Evolutionary conservation across 306 rosid genomes (phyloP).

Genomic region (Vicia sativa): DNA sequence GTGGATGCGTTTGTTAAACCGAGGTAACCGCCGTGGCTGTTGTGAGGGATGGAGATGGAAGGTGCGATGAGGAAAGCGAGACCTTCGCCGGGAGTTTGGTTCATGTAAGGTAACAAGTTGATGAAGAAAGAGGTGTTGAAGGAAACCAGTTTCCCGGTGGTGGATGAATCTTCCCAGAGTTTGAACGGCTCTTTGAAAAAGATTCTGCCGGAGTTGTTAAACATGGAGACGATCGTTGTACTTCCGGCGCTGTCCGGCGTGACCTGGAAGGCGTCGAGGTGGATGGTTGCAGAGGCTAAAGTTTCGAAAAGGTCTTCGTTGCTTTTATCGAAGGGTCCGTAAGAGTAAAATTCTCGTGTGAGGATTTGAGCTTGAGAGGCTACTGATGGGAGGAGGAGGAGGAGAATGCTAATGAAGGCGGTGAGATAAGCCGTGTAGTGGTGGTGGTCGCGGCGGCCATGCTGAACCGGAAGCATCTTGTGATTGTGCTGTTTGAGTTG

Average conservation of each 20-base stretch:
- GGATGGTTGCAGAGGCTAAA: slow-evolving; percentile 43
- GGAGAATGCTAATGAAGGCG: slow-evolving; percentile 24
- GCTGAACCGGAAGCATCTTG: slow-evolving; percentile 12
- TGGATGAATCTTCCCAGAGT: slow-evolving; percentile 48
- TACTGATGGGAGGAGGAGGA: slow-evolving; percentile 36
- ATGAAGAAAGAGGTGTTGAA: slow-evolving; percentile 67
- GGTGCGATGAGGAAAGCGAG: slow-evolving; percentile 64
- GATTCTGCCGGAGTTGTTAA: slow-evolving; percentile 55
- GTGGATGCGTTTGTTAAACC: slow-evolving; percentile 72
- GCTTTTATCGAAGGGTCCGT: slow-evolving; percentile 53
- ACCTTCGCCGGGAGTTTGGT: slow-evolving; percentile 60
- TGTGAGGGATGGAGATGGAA: slow-evolving; percentile 28
- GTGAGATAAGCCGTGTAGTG: slow-evolving; percentile 31
- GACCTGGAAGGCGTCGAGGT: slow-evolving; percentile 54
- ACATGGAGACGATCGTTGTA: not conserved
- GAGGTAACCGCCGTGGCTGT: slow-evolving; percentile 58
- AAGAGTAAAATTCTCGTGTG: not conserved
- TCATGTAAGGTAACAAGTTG: slow-evolving; percentile 47
- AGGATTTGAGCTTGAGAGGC: slow-evolving; percentile 32
- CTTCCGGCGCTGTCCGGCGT: slow-evolving; percentile 64
- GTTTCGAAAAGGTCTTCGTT: slow-evolving; percentile 27
- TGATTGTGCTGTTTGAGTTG: not conserved
- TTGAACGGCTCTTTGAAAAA: slow-evolving; percentile 43
- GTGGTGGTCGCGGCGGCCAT: slow-evolving; percentile 10
- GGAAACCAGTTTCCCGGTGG: slow-evolving; percentile 42